Conservation (phyloP, 1,284 basidiomycete species). For the Coriolopsis trogii region DNA sequence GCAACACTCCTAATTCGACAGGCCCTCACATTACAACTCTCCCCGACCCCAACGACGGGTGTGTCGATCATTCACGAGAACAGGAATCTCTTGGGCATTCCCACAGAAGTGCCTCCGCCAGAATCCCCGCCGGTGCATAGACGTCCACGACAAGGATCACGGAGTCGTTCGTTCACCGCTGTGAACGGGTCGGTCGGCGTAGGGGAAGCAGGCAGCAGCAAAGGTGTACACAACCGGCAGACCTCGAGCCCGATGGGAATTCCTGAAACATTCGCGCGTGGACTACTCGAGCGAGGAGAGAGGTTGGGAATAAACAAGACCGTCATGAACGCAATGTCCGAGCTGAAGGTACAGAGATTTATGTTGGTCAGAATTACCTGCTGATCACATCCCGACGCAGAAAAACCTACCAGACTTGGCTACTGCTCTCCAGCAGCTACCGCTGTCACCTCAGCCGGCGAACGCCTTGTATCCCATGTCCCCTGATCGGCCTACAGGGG, state of each 20-base stretch:
- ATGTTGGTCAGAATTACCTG: slow-evolving; percentile 2
- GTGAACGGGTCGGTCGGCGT: slow-evolving; percentile 17
- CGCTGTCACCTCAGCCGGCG: slow-evolving; percentile 44
- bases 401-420: slow-evolving; percentile 83
- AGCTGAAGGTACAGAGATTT: slow-evolving; percentile 55
- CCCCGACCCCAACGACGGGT: slow-evolving; percentile 74
- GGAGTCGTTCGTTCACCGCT: slow-evolving; percentile 28
- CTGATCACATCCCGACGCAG: slow-evolving; percentile 42
- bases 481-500: slow-evolving; percentile 58
- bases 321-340: slow-evolving; percentile 74
- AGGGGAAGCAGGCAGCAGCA: slow-evolving; percentile 15
- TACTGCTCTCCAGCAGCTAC: slow-evolving; percentile 60
- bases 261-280: slow-evolving; percentile 72
- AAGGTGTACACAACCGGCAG: slow-evolving; percentile 39
- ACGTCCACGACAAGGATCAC: slow-evolving; percentile 34
- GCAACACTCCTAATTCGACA: slow-evolving; percentile 78
- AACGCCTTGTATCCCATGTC: slow-evolving; percentile 60
- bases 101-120: slow-evolving; percentile 63
- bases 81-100: slow-evolving; percentile 72
- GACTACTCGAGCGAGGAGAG: slow-evolving; percentile 74
- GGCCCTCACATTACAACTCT: slow-evolving; percentile 76
- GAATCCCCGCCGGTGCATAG: slow-evolving; percentile 44
- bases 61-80: slow-evolving; percentile 81
- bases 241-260: slow-evolving; percentile 51
- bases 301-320: slow-evolving; percentile 81